phyloP scores from a whole-genome alignment of 768 basidiomycete genomes.

The Strobilomyces echinocephalus region DNA sequence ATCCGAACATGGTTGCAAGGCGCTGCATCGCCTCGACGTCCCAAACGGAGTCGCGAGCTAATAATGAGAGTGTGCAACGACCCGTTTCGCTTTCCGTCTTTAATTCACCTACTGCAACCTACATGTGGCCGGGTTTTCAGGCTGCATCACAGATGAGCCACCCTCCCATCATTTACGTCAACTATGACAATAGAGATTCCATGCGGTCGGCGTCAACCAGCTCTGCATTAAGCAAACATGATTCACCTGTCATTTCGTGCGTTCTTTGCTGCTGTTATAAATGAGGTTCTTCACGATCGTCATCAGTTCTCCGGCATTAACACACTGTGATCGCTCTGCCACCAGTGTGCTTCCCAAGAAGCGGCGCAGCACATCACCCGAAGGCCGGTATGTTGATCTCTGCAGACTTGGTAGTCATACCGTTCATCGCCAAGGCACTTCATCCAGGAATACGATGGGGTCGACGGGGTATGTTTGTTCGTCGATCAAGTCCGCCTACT shows the following conservation, averaged over 20 bases:
- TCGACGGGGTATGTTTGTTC: conserved; percentile 25
- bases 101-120: conserved; percentile 42
- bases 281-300: conserved; percentile 14
- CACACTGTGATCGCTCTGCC: conserved; percentile 24
- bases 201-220: conserved; percentile 30
- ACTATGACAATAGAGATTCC: conserved; percentile 30
- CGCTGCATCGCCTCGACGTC: conserved; percentile 22
- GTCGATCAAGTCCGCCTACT: conserved; percentile 3
- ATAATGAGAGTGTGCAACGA: conserved; percentile 27
- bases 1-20: conserved; percentile 16
- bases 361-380: conserved; percentile 32
- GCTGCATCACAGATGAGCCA: conserved; percentile 41
- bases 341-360: conserved; percentile 31
- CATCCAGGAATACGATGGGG: conserved; percentile 19
- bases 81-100: conserved; percentile 38
- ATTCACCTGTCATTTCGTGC: conserved; percentile 30
- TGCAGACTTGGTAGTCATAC: conserved; percentile 9
- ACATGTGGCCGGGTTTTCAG: conserved; percentile 44
- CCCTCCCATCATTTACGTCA: conserved; percentile 38
- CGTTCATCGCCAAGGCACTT: conserved; percentile 5
- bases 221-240: conserved; percentile 25
- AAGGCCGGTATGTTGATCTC: conserved; percentile 20
- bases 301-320: conserved; percentile 27
- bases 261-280: conserved; percentile 18
- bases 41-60: conserved; percentile 16